Evolutionary conservation across 1,139 yeast genomes (phyloP).

Genomic region (Yamadazyma triangularis): DNA sequence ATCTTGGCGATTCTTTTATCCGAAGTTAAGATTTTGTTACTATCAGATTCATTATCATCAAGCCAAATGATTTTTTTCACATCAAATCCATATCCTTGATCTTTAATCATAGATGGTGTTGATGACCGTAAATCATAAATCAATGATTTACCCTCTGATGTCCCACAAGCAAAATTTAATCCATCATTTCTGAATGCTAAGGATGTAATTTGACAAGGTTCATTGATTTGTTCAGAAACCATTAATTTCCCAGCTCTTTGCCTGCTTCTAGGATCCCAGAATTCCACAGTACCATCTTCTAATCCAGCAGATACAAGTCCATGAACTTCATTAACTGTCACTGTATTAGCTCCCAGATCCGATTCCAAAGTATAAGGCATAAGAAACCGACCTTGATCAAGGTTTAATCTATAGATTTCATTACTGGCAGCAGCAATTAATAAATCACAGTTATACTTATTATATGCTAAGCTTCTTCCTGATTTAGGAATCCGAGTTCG

Average conservation of each 20-base stretch:
- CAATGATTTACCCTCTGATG: slow-evolving; percentile 76
- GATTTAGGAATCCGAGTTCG: slow-evolving; percentile 87
- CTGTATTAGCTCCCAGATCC: slow-evolving; percentile 70
- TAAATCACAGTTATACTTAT: slow-evolving; percentile 75
- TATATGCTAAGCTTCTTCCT: slow-evolving; percentile 81
- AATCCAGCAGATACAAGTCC: slow-evolving; percentile 82
- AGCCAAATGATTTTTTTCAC: slow-evolving; percentile 82
- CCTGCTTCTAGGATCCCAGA: slow-evolving; percentile 96
- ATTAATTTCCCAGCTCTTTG: slow-evolving; percentile 73
- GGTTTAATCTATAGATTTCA: slow-evolving; percentile 82
- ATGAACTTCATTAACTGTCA: slow-evolving; percentile 73
- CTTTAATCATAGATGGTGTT: slow-evolving; percentile 76
- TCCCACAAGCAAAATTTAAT: slow-evolving; percentile 88
- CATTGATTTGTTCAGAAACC: slow-evolving; percentile 37
- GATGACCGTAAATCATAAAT: slow-evolving; percentile 88
- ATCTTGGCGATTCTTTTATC: slow-evolving; percentile 93
- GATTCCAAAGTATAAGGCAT: slow-evolving; percentile 79
- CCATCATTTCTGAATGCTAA: slow-evolving; percentile 79
- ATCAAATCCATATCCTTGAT: slow-evolving; percentile 94
- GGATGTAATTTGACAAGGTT: slow-evolving; percentile 54
- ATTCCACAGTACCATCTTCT: slow-evolving; percentile 90
- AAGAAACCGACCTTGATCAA: slow-evolving; percentile 90
- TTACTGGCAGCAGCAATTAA: slow-evolving; percentile 83
- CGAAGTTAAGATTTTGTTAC: slow-evolving; percentile 64
- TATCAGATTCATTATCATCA: slow-evolving; percentile 47